Evolutionary conservation across 2,329 filamentous ascomycete species (phyloP).

Genomic region (Sporothrix mexicana): DNA sequence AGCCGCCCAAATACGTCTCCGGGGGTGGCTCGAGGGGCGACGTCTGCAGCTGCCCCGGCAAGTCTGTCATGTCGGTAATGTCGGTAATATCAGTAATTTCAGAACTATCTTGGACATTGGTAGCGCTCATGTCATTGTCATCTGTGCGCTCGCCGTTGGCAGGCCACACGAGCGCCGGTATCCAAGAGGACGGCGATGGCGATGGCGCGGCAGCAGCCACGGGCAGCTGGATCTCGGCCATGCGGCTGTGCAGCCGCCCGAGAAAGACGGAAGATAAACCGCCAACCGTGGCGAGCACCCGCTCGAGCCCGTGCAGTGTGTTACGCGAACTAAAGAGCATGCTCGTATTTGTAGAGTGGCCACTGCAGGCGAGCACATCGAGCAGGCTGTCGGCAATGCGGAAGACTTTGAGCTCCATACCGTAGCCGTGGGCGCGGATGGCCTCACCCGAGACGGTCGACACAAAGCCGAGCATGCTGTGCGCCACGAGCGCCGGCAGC

Average conservation of each 20-base stretch:
- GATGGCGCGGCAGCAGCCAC: background rate
- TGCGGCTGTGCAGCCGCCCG: slow-evolving; percentile 13
- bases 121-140: no score
- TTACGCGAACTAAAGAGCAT: slow-evolving; percentile 14
- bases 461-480: slow-evolving; percentile 8
- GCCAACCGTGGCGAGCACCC: background rate
- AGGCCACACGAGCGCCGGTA: background rate
- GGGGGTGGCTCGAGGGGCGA: no score
- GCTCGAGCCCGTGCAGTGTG: slow-evolving; percentile 4
- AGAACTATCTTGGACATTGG: no score
- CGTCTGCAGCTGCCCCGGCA: no score
- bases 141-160: no score
- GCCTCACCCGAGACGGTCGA: background rate
- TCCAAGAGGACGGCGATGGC: background rate
- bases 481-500: slow-evolving; percentile 1
- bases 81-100: no score
- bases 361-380: background rate
- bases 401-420: slow-evolving; percentile 18
- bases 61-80: no score
- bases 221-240: slow-evolving; percentile 12
- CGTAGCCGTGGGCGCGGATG: slow-evolving; percentile 17
- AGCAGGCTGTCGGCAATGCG: slow-evolving; percentile 17
- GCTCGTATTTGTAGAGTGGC: background rate
- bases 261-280: background rate
- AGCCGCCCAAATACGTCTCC: no score